Conservation (phyloP, 78 protist genomes). For the Guillardia theta region DNA sequence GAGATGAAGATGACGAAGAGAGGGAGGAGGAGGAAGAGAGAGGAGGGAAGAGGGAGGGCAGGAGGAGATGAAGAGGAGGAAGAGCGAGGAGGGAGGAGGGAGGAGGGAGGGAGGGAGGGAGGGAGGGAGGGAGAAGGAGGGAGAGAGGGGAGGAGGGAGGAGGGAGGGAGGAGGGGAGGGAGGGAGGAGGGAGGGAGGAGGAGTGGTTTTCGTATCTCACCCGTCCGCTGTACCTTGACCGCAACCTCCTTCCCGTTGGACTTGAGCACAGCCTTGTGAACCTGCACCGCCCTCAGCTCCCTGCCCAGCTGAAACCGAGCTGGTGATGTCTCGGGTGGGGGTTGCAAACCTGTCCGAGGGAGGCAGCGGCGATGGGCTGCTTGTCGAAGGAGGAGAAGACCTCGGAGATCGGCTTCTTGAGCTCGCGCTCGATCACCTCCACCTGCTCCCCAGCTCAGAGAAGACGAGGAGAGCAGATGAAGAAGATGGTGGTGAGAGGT, state of each 20-base stretch:
- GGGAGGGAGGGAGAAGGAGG: background rate
- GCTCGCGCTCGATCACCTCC: background rate
- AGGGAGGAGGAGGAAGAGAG: background rate
- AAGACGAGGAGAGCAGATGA: background rate
- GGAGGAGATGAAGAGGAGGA: background rate
- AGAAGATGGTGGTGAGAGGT: background rate
- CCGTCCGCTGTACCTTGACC: conserved; percentile 46
- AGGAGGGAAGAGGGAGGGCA: background rate
- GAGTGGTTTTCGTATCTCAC: background rate
- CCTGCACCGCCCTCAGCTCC: background rate
- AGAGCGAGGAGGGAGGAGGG: background rate
- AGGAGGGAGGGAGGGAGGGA: background rate
- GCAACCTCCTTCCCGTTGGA: conserved; percentile 6
- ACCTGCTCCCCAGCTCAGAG: background rate
- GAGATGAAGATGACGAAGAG: background rate
- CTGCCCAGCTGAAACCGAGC: background rate
- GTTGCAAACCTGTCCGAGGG: background rate
- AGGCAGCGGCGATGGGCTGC: conserved; percentile 38
- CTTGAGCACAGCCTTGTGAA: conserved; percentile 35
- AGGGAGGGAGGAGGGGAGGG: background rate
- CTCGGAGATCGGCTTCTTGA: background rate
- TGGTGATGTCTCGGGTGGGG: too few relatives aligned
- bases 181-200: background rate
- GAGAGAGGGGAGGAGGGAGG: background rate
- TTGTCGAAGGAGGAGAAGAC: conserved; percentile 26